Conservation (phyloP, 768 basidiomycete genomes). For the Agrocybe praecox region DNA sequence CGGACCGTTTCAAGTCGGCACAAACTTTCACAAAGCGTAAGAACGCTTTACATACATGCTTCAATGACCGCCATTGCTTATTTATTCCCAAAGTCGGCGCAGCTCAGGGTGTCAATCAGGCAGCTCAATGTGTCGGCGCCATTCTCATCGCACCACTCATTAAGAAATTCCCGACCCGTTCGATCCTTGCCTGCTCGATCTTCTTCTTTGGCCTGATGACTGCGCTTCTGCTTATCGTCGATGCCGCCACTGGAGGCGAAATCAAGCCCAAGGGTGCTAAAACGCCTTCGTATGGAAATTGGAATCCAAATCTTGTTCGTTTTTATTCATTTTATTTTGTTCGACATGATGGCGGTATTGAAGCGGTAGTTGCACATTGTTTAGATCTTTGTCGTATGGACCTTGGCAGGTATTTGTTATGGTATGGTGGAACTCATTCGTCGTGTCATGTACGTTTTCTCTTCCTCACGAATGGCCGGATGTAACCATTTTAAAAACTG, state of each 20-base stretch:
- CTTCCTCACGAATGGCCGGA: neutral
- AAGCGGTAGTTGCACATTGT: neutral
- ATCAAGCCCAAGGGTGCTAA: slow-evolving; percentile 23
- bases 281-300: slow-evolving; percentile 23
- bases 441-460: slow-evolving; percentile 29
- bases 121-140: slow-evolving; percentile 35
- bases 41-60: neutral
- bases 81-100: slow-evolving; percentile 24
- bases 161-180: slow-evolving; percentile 31
- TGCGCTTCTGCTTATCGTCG: slow-evolving; percentile 31
- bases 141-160: slow-evolving; percentile 35
- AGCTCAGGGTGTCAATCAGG: slow-evolving; percentile 33
- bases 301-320: slow-evolving; percentile 30
- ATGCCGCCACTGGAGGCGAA: slow-evolving; percentile 30
- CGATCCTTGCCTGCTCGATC: slow-evolving; percentile 27
- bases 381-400: slow-evolving; percentile 35
- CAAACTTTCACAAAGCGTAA: slow-evolving; percentile 30
- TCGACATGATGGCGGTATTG: neutral
- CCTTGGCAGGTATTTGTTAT: slow-evolving; percentile 30
- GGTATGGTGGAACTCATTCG: slow-evolving; percentile 39
- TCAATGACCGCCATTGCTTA: neutral
- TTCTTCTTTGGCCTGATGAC: slow-evolving; percentile 31
- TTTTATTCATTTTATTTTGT: neutral
- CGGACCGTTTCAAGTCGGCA: slow-evolving; percentile 29
- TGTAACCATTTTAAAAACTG: neutral